A percentile compares a stretch with the other conserved stretches of the same genome.
Conservation (phyloP, 805 yeast genomes). For the Zygosaccharomyces bisporus region DNA sequence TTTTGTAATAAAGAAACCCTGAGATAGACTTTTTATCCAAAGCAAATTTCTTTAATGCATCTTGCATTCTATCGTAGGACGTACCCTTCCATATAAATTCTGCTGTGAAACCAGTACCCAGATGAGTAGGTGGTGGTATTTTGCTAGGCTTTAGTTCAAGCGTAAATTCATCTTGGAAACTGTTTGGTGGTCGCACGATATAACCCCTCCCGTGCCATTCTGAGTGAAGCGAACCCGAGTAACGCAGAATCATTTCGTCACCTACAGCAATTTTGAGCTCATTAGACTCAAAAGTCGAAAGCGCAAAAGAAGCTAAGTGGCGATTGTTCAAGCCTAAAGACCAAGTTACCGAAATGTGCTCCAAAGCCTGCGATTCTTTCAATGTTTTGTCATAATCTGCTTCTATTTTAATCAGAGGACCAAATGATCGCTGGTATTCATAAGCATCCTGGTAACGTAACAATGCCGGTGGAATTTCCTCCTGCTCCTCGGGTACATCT, state of each 20-base stretch:
- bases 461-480: slow-evolving; percentile 65
- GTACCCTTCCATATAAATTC: slow-evolving; percentile 89
- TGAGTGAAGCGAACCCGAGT: slow-evolving; percentile 52
- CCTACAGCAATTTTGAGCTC: slow-evolving; percentile 76
- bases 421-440: slow-evolving; percentile 80
- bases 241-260: slow-evolving; percentile 70
- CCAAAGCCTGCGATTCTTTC: slow-evolving; percentile 74
- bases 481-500: slow-evolving; percentile 48
- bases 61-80: slow-evolving; percentile 79
- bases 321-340: slow-evolving; percentile 58
- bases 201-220: slow-evolving; percentile 74
- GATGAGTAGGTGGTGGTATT: slow-evolving; percentile 48
- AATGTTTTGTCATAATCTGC: slow-evolving; percentile 72
- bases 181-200: slow-evolving; percentile 66
- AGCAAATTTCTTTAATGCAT: slow-evolving; percentile 70
- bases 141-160: slow-evolving; percentile 55
- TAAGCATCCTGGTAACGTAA: slow-evolving; percentile 77
- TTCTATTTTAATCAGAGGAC: slow-evolving; percentile 77
- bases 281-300: slow-evolving; percentile 62
- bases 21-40: slow-evolving; percentile 63
- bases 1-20: slow-evolving; percentile 67
- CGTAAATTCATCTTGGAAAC: slow-evolving; percentile 63
- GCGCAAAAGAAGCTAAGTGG: slow-evolving; percentile 63
- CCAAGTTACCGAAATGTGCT: slow-evolving; percentile 73
- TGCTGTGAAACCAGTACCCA: slow-evolving; percentile 67